Evolutionary conservation across 768 basidiomycete species (phyloP).

Genomic region (Termitomyces sp.): DNA sequence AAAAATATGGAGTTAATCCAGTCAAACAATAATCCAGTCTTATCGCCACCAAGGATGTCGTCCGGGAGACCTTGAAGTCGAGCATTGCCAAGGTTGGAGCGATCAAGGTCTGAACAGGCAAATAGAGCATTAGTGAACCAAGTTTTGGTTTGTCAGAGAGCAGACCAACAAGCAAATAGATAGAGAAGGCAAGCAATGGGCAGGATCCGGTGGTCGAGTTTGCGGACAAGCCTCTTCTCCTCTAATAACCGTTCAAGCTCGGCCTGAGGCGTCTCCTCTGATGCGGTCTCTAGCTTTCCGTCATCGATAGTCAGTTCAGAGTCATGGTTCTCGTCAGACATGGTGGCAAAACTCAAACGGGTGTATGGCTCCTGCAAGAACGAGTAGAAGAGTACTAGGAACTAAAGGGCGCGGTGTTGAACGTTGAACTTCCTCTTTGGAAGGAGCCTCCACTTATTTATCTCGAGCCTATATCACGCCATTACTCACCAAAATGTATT

Average conservation of each 20-base stretch:
- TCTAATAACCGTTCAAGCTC: conserved; percentile 11
- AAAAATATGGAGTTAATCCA: conserved; percentile 79
- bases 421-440: background rate
- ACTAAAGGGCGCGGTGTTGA: conserved; percentile 3
- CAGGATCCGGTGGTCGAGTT: conserved; percentile 64
- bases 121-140: background rate
- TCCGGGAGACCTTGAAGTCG: conserved; percentile 67
- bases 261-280: conserved; percentile 17
- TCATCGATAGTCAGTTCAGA: conserved; percentile 16
- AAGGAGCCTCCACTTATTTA: conserved; percentile 7
- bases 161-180: conserved; percentile 66
- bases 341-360: background rate
- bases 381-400: conserved; percentile 2
- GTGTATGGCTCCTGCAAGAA: conserved; percentile 1
- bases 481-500: conserved; percentile 27
- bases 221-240: conserved; percentile 46
- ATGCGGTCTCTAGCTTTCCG: conserved; percentile 28
- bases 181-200: conserved; percentile 75
- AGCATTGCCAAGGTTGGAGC: conserved; percentile 79
- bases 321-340: conserved; percentile 12
- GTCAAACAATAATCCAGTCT: conserved; percentile 66
- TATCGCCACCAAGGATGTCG: conserved; percentile 66
- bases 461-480: conserved; percentile 15
- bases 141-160: background rate
- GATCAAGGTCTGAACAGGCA: conserved; percentile 54